Conservation (phyloP, 2,329 filamentous ascomycete species). For the Xylaria sp. region DNA sequence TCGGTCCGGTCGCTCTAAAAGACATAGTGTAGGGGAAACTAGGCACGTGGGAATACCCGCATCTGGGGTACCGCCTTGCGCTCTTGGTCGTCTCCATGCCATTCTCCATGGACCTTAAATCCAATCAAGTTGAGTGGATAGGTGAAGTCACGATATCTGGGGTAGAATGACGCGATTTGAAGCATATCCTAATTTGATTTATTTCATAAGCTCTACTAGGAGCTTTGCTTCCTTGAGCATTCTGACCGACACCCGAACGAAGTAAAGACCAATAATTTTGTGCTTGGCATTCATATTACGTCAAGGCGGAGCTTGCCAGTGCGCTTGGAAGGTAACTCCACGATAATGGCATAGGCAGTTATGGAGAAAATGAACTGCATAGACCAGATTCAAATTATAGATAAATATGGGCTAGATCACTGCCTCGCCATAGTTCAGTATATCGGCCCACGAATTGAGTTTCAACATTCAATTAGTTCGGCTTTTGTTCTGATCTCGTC, state of each 20-base stretch:
- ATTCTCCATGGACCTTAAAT: too few species aligned
- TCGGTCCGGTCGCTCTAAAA: too few species aligned
- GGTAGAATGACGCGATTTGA: too few species aligned
- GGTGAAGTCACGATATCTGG: too few species aligned
- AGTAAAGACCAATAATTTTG: neutral
- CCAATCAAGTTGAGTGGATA: too few species aligned
- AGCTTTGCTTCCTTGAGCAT: neutral
- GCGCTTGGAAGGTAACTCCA: neutral
- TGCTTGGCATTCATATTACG: neutral
- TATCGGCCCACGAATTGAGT: neutral
- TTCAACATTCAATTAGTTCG: neutral
- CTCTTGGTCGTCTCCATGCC: too few species aligned
- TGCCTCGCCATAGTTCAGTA: neutral
- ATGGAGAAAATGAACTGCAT: neutral
- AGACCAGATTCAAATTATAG: neutral
- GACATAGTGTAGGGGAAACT: too few species aligned
- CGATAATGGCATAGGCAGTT: neutral
- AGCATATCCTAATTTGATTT: neutral
- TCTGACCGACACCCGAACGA: too few species aligned
- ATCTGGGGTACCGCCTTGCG: too few species aligned
- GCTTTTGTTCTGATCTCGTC: neutral
- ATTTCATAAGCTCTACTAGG: neutral
- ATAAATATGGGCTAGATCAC: neutral
- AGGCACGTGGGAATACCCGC: too few species aligned
- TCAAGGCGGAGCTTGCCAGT: neutral